Conservation (phyloP, 148 eudicot species). For the Fagopyrum esculentum region DNA sequence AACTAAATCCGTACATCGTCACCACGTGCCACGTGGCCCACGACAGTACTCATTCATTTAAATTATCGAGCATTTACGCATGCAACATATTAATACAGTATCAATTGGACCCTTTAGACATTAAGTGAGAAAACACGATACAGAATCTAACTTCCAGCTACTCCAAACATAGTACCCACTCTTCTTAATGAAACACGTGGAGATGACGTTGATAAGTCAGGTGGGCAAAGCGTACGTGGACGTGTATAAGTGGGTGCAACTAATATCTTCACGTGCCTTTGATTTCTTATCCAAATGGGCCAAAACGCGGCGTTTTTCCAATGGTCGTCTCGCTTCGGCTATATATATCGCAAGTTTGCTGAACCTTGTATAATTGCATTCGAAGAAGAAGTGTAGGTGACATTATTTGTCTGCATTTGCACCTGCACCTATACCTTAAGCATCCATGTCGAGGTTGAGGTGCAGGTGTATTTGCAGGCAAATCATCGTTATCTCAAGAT, state of each 20-base stretch:
- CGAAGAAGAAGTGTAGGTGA: neutral
- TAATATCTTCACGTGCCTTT: neutral
- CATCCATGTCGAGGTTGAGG: neutral
- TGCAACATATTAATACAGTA: too few relatives aligned
- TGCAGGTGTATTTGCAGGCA: neutral
- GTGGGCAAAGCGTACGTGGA: slow-evolving; percentile 5
- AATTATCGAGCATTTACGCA: too few relatives aligned
- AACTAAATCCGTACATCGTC: too few relatives aligned
- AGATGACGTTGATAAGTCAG: neutral
- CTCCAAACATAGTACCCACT: too few relatives aligned
- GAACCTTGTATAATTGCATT: neutral
- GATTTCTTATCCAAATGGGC: neutral
- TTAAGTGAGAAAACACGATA: too few relatives aligned
- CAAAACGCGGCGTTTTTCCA: too few relatives aligned
- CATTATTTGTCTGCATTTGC: slow-evolving; percentile 9
- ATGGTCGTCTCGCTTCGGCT: too few relatives aligned
- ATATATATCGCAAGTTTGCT: neutral
- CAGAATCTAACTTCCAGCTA: too few relatives aligned
- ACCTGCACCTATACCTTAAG: neutral
- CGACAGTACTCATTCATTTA: too few relatives aligned
- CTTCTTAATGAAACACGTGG: neutral
- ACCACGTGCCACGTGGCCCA: too few relatives aligned
- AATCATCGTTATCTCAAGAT: neutral
- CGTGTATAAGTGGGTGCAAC: neutral
- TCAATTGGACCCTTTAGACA: too few relatives aligned